Base-by-base conservation (phyloP, 768 basidiomycete genomes). In the Rhizopogon vinicolor region DNA sequence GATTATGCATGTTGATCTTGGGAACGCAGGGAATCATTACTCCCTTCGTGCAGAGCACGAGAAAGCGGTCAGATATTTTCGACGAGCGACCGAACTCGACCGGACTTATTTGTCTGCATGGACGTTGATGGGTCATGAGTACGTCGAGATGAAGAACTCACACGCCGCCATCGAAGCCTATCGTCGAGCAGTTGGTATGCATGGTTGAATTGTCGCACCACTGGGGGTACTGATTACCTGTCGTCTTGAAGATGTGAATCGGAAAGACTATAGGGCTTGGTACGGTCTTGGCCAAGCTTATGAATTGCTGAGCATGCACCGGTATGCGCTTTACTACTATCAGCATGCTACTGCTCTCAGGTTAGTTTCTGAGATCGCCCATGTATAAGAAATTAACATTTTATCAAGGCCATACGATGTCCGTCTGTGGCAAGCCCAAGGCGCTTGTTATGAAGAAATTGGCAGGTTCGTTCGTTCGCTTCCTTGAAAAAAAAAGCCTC, bases 111-210 rank as follows among this genome's bases (percentile, higher is more conserved):
- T 98, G 44, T 91, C 94, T 7, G 97, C 97, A 5, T 99, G 97
- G 97, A 98, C 96, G 4, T 74, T 99, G 59, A 94, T 99, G 93
- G 97, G 97, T 1, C 97, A 99, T 65, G 97, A 98, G 72, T 98
- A 91, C 63, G 90, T 99, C 43, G 97, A 99, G 73, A 87, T 97
- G 87, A 98, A 98, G 74, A 98, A 99, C 70, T 93, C 93, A 5
- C 95, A 98, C 76, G 97, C 97, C 2, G 96, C 97, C 14, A 97
- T 98, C 53, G 97, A 98, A 72, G 91, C 94, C 9, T 99, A 98
- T 71, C 84, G 97, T 53, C 83, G 94, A 66, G 97, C 97, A 51
- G 86, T 98, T 57, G 93, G 95, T 93, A 71, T 54, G 87, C 19
- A 29, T n/a, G 1, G 41, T 19, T 8, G 33, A 28, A 43, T 43